Conservation (phyloP, 169 alveolate genomes). For the Plasmodium reichenowi region DNA sequence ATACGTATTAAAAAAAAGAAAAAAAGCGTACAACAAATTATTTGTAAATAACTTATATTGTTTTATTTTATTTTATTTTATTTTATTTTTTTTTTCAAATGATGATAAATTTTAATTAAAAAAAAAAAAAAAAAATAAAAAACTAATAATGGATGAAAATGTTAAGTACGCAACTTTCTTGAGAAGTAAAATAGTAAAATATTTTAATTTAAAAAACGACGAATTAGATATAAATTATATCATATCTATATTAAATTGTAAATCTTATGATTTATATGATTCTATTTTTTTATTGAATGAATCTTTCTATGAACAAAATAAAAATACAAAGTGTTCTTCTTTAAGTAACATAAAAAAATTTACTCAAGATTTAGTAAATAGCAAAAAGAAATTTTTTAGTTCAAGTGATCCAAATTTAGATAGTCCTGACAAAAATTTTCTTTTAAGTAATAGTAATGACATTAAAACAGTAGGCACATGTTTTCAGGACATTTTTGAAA, state of each 20-base stretch:
- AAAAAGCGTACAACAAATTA: no score
- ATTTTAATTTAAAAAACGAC: conserved; percentile 51
- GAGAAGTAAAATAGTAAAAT: conserved; percentile 51
- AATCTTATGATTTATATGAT: conserved; percentile 28
- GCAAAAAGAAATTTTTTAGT: conserved; percentile 9
- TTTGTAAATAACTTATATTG: background rate
- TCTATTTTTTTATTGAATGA: conserved; percentile 54
- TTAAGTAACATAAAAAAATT: conserved; percentile 25
- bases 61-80: background rate
- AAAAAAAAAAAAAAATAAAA: background rate
- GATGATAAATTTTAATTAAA: background rate
- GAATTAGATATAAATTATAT: conserved; percentile 50
- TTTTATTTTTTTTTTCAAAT: background rate
- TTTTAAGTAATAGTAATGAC: background rate
- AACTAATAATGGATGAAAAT: conserved; percentile 5
- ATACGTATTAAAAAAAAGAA: no score
- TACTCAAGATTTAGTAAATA: conserved; percentile 49
- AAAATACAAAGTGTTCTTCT: conserved; percentile 34
- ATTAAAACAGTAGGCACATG: conserved; percentile 12
- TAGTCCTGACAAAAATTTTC: background rate
- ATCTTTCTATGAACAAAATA: conserved; percentile 36
- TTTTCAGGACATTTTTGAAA: conserved; percentile 28
- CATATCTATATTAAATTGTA: conserved; percentile 42
- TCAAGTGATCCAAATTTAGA: background rate
- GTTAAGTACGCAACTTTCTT: conserved; percentile 41